Conservation (phyloP, 306 rosid genomes). For the Arachis stenosperma region DNA sequence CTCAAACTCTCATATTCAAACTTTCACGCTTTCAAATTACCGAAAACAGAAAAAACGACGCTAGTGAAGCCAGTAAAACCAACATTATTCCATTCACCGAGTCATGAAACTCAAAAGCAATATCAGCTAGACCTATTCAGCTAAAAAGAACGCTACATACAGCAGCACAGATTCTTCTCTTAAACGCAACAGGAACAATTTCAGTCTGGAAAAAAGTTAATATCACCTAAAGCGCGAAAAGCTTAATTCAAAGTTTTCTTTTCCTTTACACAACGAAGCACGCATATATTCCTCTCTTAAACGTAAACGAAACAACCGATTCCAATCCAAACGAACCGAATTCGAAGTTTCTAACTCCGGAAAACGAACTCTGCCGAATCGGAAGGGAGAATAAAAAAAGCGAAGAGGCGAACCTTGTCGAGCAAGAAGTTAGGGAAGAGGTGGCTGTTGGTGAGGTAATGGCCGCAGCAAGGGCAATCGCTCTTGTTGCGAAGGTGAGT, state of each 20-base stretch:
- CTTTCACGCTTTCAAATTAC: constrained; percentile 29
- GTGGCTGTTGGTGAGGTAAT: constrained; percentile 72
- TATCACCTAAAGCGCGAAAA: background rate
- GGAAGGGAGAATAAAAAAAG: background rate
- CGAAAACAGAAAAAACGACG: background rate
- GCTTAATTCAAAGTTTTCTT: background rate
- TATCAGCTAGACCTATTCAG: background rate
- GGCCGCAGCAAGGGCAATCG: constrained; percentile 95
- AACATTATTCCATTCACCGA: background rate
- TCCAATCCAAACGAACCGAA: background rate
- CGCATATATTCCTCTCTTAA: background rate
- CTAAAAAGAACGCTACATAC: background rate
- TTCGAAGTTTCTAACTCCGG: background rate
- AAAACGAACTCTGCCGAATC: background rate
- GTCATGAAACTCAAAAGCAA: constrained; percentile 3
- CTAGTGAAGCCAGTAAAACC: background rate
- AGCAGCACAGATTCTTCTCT: background rate
- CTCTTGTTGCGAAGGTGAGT: constrained; percentile 94
- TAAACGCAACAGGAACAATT: background rate
- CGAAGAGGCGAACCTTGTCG: constrained; percentile 65
- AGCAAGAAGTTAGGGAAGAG: constrained; percentile 83
- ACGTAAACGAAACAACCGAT: background rate
- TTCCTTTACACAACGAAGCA: background rate
- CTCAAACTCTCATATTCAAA: constrained; percentile 27
- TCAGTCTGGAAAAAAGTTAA: background rate